These are phyloP conservation scores for Huntiella abstrusa DNA, from an alignment of 2,329 filamentous ascomycete species.

Conservation along the genomic window DNA sequence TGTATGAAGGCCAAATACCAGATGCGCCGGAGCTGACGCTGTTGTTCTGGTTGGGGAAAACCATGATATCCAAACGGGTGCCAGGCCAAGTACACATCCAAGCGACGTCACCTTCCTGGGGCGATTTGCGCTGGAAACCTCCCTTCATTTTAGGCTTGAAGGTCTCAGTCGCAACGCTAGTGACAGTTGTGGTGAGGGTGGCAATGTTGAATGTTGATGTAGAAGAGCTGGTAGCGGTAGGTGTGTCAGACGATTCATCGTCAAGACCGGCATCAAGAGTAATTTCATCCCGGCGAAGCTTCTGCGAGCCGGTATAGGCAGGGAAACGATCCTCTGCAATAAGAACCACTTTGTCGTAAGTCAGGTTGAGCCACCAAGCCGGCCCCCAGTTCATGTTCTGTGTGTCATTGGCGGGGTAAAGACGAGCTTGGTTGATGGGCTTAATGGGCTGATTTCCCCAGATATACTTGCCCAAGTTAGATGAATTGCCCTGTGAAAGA, in stretches of 20 bases:
- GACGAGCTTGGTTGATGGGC: conserved; percentile 20
- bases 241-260: conserved; percentile 13
- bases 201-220: not conserved
- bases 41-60: conserved; percentile 34
- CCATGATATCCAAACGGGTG: conserved; percentile 35
- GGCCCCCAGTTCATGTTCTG: conserved; percentile 29
- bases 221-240: not conserved
- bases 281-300: conserved; percentile 13
- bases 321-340: conserved; percentile 25
- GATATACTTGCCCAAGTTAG: conserved; percentile 21
- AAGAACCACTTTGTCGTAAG: conserved; percentile 38
- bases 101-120: conserved; percentile 29
- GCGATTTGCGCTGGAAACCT: conserved; percentile 21
- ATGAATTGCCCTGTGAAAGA: conserved; percentile 22
- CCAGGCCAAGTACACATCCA: conserved; percentile 42
- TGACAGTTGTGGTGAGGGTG: conserved; percentile 8
- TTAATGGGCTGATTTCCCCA: conserved; percentile 37
- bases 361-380: conserved; percentile 33
- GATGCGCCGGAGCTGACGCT: conserved; percentile 15
- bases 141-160: conserved; percentile 8
- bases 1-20: conserved; percentile 6
- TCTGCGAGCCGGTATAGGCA: conserved; percentile 9
- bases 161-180: conserved; percentile 1
- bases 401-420: conserved; percentile 33
- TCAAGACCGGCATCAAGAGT: conserved; percentile 1